Evolutionary conservation across 2,329 filamentous ascomycete species (phyloP).

Genomic region (Metarhizium robertsii): DNA sequence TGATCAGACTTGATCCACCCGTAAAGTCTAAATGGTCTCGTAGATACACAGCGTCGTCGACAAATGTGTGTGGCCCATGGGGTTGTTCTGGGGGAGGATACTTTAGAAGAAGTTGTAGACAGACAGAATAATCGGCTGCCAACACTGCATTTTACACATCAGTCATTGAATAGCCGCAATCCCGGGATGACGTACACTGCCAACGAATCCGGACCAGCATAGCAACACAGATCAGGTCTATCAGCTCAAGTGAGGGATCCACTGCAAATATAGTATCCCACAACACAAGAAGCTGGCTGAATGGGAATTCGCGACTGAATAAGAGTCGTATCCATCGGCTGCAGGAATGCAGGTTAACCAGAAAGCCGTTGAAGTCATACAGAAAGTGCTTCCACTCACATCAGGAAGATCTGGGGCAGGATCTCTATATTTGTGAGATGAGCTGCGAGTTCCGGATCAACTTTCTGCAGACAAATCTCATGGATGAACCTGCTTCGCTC

Average conservation of each 20-base stretch:
- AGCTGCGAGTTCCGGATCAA: conserved; percentile 73
- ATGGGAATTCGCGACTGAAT: conserved; percentile 88
- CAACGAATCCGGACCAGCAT: conserved; percentile 91
- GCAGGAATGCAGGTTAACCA: not conserved
- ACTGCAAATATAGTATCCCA: conserved; percentile 92
- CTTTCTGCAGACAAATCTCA: conserved; percentile 64
- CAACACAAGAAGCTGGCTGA: conserved; percentile 70
- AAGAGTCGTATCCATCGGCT: conserved; percentile 90
- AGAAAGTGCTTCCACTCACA: conserved; percentile 43
- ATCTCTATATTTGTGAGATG: conserved; percentile 81
- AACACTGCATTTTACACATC: conserved; percentile 47
- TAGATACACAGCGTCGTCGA: conserved; percentile 75
- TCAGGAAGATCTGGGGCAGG: conserved; percentile 91
- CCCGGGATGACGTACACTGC: conserved; percentile 52
- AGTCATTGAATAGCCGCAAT: conserved; percentile 9
- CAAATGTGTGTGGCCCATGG: conserved; percentile 66
- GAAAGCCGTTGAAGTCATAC: conserved; percentile 2
- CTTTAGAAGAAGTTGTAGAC: conserved; percentile 71
- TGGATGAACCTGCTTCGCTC: conserved; percentile 81
- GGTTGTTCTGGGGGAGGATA: conserved; percentile 61
- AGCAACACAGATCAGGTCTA: conserved; percentile 85
- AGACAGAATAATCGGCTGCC: conserved; percentile 78
- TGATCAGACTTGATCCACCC: conserved; percentile 57
- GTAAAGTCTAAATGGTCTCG: conserved; percentile 51
- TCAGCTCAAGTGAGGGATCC: conserved; percentile 67